A percentile compares a stretch with the other conserved stretches of the same genome.
These are phyloP conservation scores for Plasmodium malariae DNA, from an alignment of 169 alveolate species.

Conservation along the genomic window DNA sequence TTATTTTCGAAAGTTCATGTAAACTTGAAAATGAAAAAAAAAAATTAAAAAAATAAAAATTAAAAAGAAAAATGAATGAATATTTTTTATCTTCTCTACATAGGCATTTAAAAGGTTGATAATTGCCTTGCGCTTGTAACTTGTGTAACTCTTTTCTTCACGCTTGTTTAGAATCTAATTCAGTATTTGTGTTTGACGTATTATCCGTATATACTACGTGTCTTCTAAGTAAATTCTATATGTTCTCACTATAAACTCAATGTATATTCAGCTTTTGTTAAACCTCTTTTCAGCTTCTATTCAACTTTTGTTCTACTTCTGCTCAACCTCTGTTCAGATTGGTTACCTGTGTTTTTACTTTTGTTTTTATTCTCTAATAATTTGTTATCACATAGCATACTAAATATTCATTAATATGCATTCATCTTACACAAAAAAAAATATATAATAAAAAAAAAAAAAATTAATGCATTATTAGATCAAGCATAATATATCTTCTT, in stretches of 20 bases:
- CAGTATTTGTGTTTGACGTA: too few relatives aligned
- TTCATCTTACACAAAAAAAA: background rate
- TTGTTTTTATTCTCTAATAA: background rate
- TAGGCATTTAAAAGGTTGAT: too few relatives aligned
- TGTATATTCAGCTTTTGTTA: background rate
- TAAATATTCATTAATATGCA: background rate
- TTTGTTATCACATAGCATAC: background rate
- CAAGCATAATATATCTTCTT: background rate
- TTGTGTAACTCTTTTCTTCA: too few relatives aligned
- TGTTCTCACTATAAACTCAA: too few relatives aligned
- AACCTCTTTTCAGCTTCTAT: background rate
- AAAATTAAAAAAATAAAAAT: background rate
- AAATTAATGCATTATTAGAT: background rate
- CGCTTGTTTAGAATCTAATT: too few relatives aligned
- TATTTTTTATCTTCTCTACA: background rate
- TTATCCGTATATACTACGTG: too few relatives aligned
- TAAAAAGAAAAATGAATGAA: background rate
- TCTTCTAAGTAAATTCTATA: too few relatives aligned
- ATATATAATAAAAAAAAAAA: too few relatives aligned
- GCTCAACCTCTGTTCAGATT: background rate
- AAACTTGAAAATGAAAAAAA: background rate
- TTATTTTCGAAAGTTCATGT: constrained; percentile 28
- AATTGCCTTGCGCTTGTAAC: too few relatives aligned
- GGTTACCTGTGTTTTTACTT: background rate
- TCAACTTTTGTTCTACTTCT: background rate